Base-by-base conservation (phyloP, 192 early-diverging fungal species). In the Entrophospora sp. region DNA sequence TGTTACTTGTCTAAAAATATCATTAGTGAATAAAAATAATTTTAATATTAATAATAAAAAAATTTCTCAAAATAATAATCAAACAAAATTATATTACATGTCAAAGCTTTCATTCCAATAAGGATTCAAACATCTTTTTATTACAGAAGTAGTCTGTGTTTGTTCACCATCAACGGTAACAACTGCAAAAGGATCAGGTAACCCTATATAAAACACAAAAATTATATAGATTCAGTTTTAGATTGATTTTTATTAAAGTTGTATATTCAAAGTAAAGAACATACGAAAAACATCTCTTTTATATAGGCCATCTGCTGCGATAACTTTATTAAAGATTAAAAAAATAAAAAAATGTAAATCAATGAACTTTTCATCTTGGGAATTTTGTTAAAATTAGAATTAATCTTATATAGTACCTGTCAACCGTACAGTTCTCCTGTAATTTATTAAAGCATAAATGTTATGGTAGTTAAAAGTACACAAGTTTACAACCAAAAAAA, bases 181-280 rank as follows among this genome's bases (percentile, higher is more conserved):
- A 14, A 98, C 90, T 9, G 91, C 96, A 80, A 99, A 96, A 22
- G 96, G 95, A 74, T 99, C 94, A 12, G 96, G 96, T 51, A 91
- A 75, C 9, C 88, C 84, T 87, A 68, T 25, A 31, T 56, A 57
- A 12, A 66, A 55, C 16, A 55, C 12, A 37, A 6, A 25, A 49
- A 66, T 14, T 18, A 36, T 5, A 7, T 6, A 52, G 6, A 40
- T 9, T 18, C 30, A 51, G 1, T 3, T 18, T 35, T 51, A 51
- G 24, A 25, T n/a, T 24, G 27, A 24, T 13, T 36, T 24, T 13
- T 32, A 48, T 2, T 27, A 24, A n/a, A 9, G 13, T 28, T 0
- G 0, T 5, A 40, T 34, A 37, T 24, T 6, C 45, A 52, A 53
- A 59, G 28, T 13, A 30, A 38, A 40, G 22, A 16, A 78, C 82